Evolutionary conservation across 2,329 filamentous ascomycete genomes (phyloP).

Genomic region (Biscogniauxia marginata): DNA sequence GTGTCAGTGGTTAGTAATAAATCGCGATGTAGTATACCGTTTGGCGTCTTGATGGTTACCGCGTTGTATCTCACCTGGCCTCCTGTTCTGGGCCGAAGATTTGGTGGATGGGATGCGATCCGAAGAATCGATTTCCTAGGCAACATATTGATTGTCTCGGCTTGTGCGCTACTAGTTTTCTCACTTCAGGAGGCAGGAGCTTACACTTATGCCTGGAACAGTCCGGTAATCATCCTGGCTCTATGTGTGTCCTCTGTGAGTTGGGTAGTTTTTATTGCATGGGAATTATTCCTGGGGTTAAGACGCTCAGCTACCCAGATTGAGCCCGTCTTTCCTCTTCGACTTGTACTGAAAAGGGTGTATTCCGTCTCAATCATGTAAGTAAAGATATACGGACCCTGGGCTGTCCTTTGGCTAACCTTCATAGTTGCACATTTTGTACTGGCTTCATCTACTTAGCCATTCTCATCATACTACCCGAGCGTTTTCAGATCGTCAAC

Average conservation of each 20-base stretch:
- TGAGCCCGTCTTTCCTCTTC: constrained; percentile 55
- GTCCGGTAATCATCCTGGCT: constrained; percentile 48
- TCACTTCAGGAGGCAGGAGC: constrained; percentile 57
- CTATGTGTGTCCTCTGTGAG: constrained; percentile 47
- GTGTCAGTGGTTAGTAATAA: constrained; percentile 10
- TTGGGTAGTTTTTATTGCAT: constrained; percentile 48
- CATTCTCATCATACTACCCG: constrained; percentile 57
- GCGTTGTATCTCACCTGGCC: constrained; percentile 49
- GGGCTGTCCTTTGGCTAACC: constrained; percentile 1
- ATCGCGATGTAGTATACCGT: constrained; percentile 44
- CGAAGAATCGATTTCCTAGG: constrained; percentile 53
- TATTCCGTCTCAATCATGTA: constrained; percentile 53
- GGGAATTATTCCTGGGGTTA: constrained; percentile 48
- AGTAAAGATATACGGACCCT: constrained; percentile 18
- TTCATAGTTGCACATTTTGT: constrained; percentile 50
- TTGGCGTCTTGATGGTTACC: constrained; percentile 46
- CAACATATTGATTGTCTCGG: constrained; percentile 47
- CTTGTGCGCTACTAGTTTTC: constrained; percentile 54
- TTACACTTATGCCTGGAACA: constrained; percentile 50
- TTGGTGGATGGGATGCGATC: constrained; percentile 41
- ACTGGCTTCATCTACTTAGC: constrained; percentile 58
- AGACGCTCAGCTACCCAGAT: constrained; percentile 36
- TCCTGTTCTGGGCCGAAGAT: constrained; percentile 35
- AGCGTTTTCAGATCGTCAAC: constrained; percentile 60
- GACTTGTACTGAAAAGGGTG: constrained; percentile 46